A percentile compares a stretch with the other conserved stretches of the same genome.
Conservation (phyloP, 2,329 filamentous ascomycete genomes). For the Aspergillus sp. region DNA sequence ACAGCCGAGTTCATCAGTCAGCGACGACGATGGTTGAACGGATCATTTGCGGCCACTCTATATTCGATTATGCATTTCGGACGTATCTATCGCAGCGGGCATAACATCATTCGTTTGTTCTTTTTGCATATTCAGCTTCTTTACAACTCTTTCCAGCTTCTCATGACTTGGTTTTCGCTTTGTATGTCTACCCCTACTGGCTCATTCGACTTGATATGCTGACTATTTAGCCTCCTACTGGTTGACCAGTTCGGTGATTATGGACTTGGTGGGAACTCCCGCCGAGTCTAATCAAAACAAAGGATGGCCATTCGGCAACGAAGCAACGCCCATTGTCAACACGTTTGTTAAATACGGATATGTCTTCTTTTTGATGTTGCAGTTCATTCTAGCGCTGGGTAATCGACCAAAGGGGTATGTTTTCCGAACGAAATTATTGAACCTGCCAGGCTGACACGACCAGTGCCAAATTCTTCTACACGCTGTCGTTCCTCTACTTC, state of each 20-base stretch:
- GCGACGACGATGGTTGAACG: slow-evolving; percentile 95
- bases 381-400: slow-evolving; percentile 91
- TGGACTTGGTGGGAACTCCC: slow-evolving; percentile 82
- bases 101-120: slow-evolving; percentile 95
- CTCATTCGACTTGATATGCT: slow-evolving; percentile 2
- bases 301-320: slow-evolving; percentile 84
- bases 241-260: slow-evolving; percentile 92
- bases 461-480: slow-evolving; percentile 71
- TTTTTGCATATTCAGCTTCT: slow-evolving; percentile 93
- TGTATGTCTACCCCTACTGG: slow-evolving; percentile 32
- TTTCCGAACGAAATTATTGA: neutral
- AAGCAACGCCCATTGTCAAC: slow-evolving; percentile 81
- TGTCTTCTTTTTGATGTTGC: slow-evolving; percentile 80
- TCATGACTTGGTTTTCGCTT: slow-evolving; percentile 82
- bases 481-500: slow-evolving; percentile 82
- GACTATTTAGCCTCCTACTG: slow-evolving; percentile 75
- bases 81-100: slow-evolving; percentile 94
- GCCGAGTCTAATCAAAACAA: slow-evolving; percentile 48
- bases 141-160: slow-evolving; percentile 82
- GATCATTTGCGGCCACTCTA: slow-evolving; percentile 91
- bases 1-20: slow-evolving; percentile 94
- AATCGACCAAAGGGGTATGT: slow-evolving; percentile 84
- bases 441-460: neutral
- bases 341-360: slow-evolving; percentile 85
- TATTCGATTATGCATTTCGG: slow-evolving; percentile 97